A percentile compares a stretch with the other conserved stretches of the same genome.
Evolutionary conservation across 2,329 filamentous ascomycete genomes (phyloP).

Genomic region (Venturia oleaginea): DNA sequence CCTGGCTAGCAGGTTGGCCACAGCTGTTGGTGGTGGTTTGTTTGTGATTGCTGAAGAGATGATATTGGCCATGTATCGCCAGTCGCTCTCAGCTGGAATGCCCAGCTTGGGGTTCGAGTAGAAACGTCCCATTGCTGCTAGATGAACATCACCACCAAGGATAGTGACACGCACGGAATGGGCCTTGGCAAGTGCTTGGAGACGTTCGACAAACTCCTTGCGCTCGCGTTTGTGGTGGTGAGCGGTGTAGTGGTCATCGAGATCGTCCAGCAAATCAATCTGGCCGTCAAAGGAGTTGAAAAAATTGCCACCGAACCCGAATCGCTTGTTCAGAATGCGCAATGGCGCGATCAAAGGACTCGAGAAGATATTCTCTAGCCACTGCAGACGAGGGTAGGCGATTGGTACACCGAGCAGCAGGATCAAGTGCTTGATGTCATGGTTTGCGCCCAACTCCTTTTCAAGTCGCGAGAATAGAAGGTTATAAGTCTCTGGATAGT

Average conservation of each 20-base stretch:
- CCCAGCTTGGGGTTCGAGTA: slow-evolving; percentile 51
- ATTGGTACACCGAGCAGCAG: slow-evolving; percentile 65
- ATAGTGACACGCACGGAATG: slow-evolving; percentile 52
- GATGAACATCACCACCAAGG: slow-evolving; percentile 55
- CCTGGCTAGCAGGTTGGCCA: slow-evolving; percentile 54
- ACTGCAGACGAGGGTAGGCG: slow-evolving; percentile 66
- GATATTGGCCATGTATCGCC: slow-evolving; percentile 56
- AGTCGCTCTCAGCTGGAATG: slow-evolving; percentile 49
- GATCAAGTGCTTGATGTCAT: slow-evolving; percentile 53
- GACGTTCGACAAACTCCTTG: slow-evolving; percentile 56
- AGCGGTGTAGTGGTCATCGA: slow-evolving; percentile 74
- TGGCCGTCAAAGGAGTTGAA: slow-evolving; percentile 91
- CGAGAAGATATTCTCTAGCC: slow-evolving; percentile 85
- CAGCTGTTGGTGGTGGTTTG: slow-evolving; percentile 55
- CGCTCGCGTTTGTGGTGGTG: slow-evolving; percentile 86
- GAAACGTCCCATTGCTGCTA: slow-evolving; percentile 55
- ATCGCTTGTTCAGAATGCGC: slow-evolving; percentile 81
- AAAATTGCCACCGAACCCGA: slow-evolving; percentile 73
- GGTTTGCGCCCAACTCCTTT: slow-evolving; percentile 42
- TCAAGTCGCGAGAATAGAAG: slow-evolving; percentile 49
- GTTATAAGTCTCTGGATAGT: slow-evolving; percentile 62
- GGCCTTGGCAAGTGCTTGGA: slow-evolving; percentile 50
- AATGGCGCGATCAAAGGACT: slow-evolving; percentile 83
- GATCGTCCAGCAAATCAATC: slow-evolving; percentile 54
- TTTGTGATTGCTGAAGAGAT: slow-evolving; percentile 59